These are phyloP conservation scores for Trametes sanguinea DNA, from an alignment of 768 basidiomycete species.

Conservation along the genomic window DNA sequence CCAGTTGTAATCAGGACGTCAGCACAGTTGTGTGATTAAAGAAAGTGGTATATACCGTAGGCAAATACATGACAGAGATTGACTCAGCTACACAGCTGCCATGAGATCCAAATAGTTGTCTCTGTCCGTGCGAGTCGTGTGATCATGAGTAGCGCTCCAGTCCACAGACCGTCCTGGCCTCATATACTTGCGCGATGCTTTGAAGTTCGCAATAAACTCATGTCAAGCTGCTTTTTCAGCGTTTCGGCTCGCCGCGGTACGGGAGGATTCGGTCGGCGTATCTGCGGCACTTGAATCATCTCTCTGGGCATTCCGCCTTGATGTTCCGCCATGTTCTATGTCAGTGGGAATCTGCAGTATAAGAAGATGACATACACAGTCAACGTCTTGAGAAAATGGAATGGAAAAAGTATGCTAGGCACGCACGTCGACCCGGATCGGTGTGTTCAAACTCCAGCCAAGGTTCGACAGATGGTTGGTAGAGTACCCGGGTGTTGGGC, in stretches of 20 bases:
- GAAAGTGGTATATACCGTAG: no score
- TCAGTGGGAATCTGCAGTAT: constrained; percentile 14
- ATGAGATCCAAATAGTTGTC: no score
- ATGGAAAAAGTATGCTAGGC: neutral
- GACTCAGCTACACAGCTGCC: no score
- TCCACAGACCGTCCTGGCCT: no score
- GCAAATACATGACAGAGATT: no score
- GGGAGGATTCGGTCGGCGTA: constrained; percentile 8
- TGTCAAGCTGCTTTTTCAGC: constrained; percentile 10
- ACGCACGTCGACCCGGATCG: constrained; percentile 19
- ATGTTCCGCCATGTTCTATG: constrained; percentile 7
- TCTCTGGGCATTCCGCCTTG: constrained; percentile 5
- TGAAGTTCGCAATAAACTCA: neutral
- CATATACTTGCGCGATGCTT: no score
- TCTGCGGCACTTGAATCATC: constrained; percentile 12
- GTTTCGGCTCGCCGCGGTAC: neutral
- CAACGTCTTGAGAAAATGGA: neutral
- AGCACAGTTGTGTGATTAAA: no score
- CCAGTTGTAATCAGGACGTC: no score
- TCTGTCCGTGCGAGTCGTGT: no score
- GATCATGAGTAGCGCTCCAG: no score
- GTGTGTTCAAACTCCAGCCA: constrained; percentile 13
- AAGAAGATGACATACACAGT: neutral
- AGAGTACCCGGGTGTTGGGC: constrained; percentile 11
- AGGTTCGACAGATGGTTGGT: constrained; percentile 13